Evolutionary conservation across 1,139 yeast genomes (phyloP).

Genomic region (Suhomyces chickasaworum): DNA sequence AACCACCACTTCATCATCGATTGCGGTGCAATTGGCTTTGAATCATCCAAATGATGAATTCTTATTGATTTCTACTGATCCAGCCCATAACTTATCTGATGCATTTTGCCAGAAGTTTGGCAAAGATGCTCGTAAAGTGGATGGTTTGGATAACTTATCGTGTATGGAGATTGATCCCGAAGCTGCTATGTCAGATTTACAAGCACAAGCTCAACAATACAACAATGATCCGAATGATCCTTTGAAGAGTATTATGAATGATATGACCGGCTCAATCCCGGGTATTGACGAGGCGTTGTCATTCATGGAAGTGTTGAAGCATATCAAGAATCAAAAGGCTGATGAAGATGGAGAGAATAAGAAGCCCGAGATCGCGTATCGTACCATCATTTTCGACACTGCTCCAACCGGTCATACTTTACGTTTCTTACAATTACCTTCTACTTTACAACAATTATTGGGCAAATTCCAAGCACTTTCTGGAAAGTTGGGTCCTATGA

Average conservation of each 20-base stretch:
- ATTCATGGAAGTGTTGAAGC: slow-evolving; percentile 96
- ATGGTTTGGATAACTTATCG: slow-evolving; percentile 81
- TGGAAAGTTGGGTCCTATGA: slow-evolving; percentile 87
- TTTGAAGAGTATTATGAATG: slow-evolving; percentile 74
- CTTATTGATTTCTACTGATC: slow-evolving; percentile 91
- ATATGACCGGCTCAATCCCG: slow-evolving; percentile 92
- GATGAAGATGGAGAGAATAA: slow-evolving; percentile 28
- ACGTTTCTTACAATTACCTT: slow-evolving; percentile 89
- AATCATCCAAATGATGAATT: slow-evolving; percentile 81
- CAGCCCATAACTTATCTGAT: slow-evolving; percentile 95
- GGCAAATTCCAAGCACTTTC: slow-evolving; percentile 86
- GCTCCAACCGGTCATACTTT: slow-evolving; percentile 99
- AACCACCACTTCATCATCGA: slow-evolving; percentile 94
- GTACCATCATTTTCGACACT: slow-evolving; percentile 92
- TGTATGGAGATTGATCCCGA: slow-evolving; percentile 99
- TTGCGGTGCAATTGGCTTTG: slow-evolving; percentile 86
- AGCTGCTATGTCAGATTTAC: slow-evolving; percentile 88
- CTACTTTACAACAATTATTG: slow-evolving; percentile 83
- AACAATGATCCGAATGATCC: slow-evolving; percentile 66
- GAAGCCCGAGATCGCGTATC: slow-evolving; percentile 55
- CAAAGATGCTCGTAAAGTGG: slow-evolving; percentile 91
- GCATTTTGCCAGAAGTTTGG: slow-evolving; percentile 98
- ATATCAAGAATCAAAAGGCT: slow-evolving; percentile 75
- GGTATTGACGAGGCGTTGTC: slow-evolving; percentile 98
- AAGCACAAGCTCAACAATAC: slow-evolving; percentile 58